Evolutionary conservation across 805 yeast genomes (phyloP), one percentile per base, ranked within the genome.

Genomic region (Wickerhamiella azymoides): DNA sequence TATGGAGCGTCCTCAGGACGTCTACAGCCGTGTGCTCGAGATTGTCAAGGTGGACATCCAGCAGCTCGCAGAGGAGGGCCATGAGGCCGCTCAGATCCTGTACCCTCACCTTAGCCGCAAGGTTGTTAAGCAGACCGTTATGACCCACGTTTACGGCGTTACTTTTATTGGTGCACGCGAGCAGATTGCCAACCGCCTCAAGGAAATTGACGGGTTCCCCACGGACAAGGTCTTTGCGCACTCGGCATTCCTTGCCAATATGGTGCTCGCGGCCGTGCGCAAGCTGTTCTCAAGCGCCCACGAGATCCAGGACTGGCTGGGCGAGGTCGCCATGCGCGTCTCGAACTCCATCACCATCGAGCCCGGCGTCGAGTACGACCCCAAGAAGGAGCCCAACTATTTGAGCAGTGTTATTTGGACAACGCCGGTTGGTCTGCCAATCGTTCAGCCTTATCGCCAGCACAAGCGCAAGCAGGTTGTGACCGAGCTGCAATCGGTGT

Each of bases 61-160:
- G 21, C 55, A 62, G n/a, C 86, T 80, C 49, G 60, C 62, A 2
- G 51, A 48, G 30, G 45, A 43, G 3, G 61, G 61, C 10, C 21
- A 44, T 33, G 53, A 43, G 5, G 51, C 55, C 24, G 71, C 72
- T 3, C 40, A 57, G n/a, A 60, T 66, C 28, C 63, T 82, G 36
- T 67, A 72, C 47, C 82, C 79, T 43, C 72, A 77, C 49, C 74
- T 89, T 47, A 73, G 79, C 16, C 74, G 98, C 55, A 89, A 89
- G 59, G 80, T 92, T 39, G 95, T 92, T 32, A 89, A 89, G 60
- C 98, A 89, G 61, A 85, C 98, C 0, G 97, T 89, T 21, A 89
- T 89, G 98, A 89, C 98, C 0, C 88, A 86, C 57, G 98, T 89
- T 32, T 89, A 89, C 60, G 98, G 98, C 56, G 98, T 89, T 10